These are phyloP conservation scores for Thielaviopsis musarum DNA, from an alignment of 2,329 filamentous ascomycete species.

Conservation along the genomic window DNA sequence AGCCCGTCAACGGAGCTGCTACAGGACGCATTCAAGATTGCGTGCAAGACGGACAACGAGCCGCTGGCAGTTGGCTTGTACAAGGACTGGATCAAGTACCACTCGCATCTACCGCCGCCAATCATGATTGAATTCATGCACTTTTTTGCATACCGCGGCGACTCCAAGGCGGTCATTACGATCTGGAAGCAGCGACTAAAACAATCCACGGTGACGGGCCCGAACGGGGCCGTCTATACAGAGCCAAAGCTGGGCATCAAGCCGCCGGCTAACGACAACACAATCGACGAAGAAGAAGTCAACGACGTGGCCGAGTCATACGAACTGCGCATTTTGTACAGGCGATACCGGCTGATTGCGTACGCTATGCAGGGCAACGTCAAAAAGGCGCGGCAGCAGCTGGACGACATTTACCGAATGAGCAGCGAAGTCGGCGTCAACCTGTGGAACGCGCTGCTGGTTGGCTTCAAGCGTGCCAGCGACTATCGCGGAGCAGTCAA, in stretches of 20 bases:
- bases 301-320: not conserved
- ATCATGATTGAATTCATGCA: constrained; percentile 2
- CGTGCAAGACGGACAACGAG: not conserved
- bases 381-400: constrained; percentile 7
- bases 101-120: not conserved
- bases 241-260: not conserved
- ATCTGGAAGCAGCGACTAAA: constrained; percentile 7
- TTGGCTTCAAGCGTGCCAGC: constrained; percentile 47
- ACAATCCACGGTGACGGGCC: not conserved
- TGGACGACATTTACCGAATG: constrained; percentile 5
- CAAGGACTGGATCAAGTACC: constrained; percentile 5
- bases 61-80: not conserved
- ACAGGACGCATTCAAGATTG: not conserved
- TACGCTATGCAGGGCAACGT: constrained; percentile 7
- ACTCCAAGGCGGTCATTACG: constrained; percentile 6
- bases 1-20: constrained; percentile 1
- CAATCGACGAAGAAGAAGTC: constrained; percentile 2
- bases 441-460: constrained; percentile 64
- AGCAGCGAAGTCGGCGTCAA: constrained; percentile 31
- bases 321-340: constrained; percentile 2
- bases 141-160: constrained; percentile 6
- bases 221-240: too few species aligned
- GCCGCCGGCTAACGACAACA: not conserved
- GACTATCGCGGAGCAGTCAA: constrained; percentile 50
- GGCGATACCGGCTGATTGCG: constrained; percentile 6